phyloP scores from a whole-genome alignment of 1,284 basidiomycete genomes.

The Rhodofomes roseus region DNA sequence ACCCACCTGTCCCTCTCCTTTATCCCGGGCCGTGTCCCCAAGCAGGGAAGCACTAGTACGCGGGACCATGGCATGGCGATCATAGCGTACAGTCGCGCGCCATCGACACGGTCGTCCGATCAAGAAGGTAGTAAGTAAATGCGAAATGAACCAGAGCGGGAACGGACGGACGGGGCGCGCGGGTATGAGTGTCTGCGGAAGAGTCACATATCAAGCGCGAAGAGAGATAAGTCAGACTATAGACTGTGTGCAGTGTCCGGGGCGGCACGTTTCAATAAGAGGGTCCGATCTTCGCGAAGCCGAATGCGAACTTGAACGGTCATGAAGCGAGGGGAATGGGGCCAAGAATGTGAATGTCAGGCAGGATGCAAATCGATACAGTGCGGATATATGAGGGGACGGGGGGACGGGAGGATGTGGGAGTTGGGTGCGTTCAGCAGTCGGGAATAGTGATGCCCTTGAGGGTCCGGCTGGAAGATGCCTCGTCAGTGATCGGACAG shows the following conservation, averaged over 20 bases:
- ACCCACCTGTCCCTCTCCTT: not conserved
- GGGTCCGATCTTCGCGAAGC: not conserved
- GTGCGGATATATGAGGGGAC: not conserved
- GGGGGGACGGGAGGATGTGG: not conserved
- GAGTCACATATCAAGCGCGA: no score
- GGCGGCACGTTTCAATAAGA: not conserved
- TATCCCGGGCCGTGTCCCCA: no score
- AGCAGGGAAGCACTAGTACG: no score
- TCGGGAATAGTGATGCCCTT: slow-evolving; percentile 28
- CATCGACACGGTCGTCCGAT: not conserved
- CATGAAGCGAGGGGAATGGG: not conserved
- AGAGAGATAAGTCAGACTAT: not conserved
- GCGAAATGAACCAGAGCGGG: no score
- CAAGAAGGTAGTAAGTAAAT: not conserved
- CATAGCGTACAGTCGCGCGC: not conserved
- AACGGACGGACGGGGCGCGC: no score
- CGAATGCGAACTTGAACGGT: not conserved
- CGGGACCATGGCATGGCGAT: not conserved
- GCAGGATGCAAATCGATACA: not conserved
- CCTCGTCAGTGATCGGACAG: slow-evolving; percentile 9
- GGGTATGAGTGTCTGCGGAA: no score
- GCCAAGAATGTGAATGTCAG: not conserved
- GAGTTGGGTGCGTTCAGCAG: slow-evolving; percentile 10
- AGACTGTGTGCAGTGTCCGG: not conserved
- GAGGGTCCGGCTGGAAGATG: slow-evolving; percentile 29